Conservation (phyloP, 2,329 filamentous ascomycete genomes). For the Aspergillus glaucus region DNA sequence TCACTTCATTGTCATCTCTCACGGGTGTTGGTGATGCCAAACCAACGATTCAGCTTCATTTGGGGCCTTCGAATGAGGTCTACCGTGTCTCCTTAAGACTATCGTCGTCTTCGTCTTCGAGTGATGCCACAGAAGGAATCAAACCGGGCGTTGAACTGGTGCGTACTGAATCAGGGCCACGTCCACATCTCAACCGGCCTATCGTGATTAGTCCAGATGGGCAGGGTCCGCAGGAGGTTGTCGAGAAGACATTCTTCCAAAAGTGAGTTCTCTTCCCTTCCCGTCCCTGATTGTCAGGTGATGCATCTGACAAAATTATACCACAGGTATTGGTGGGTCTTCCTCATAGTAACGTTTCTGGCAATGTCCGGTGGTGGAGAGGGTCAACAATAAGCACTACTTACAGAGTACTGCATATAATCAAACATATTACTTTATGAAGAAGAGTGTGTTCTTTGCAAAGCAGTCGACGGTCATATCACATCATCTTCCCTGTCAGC, state of each 20-base stretch:
- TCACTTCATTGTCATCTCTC: conserved; percentile 33
- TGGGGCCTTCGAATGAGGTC: conserved; percentile 30
- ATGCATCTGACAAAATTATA: neutral
- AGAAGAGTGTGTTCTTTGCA: too few species aligned
- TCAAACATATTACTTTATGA: neutral
- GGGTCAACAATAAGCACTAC: conserved; percentile 11
- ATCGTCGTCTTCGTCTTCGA: conserved; percentile 15
- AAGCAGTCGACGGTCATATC: too few species aligned
- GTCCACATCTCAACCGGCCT: conserved; percentile 36
- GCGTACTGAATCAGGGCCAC: conserved; percentile 22
- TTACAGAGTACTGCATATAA: neutral
- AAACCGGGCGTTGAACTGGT: conserved; percentile 30
- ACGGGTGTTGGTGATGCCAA: conserved; percentile 11
- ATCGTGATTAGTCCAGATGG: conserved; percentile 35
- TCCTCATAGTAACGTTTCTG: conserved; percentile 36
- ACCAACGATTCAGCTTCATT: conserved; percentile 35
- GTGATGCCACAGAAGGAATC: conserved; percentile 10
- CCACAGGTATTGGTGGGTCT: conserved; percentile 43
- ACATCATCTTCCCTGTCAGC: too few species aligned
- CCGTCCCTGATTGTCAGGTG: neutral
- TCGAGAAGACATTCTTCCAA: conserved; percentile 41
- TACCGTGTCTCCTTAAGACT: conserved; percentile 32
- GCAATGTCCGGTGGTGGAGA: conserved; percentile 38
- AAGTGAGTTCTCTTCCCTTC: conserved; percentile 25
- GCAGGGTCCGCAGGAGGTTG: conserved; percentile 29